Base-by-base conservation (phyloP, 2,329 filamentous ascomycete species). In the Volutella citrinella region DNA sequence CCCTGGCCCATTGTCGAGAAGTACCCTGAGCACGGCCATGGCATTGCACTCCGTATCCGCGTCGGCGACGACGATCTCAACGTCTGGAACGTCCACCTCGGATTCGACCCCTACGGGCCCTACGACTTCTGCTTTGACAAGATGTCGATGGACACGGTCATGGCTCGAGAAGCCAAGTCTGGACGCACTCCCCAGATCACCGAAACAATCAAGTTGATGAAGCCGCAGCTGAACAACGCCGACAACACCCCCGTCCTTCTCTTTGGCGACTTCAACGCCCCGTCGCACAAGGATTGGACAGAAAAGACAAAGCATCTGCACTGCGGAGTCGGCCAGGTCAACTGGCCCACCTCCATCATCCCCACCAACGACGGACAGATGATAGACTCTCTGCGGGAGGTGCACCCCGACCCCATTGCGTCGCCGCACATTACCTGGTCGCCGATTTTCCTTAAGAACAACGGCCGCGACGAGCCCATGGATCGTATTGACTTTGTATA, bases 401-500 rank as follows among this genome's bases (percentile, higher is more conserved):
- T 51, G 5, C 48, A 66, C 40, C 59, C 59, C 0, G 57, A 67
- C 26, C 64, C 65, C 0, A 46, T 38, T 11, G 31, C 38, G 5
- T 46, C 49, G 15, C 59, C 55, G 7, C 63, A 56, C 7, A 56
- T 52, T 10, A 68, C 64, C 5, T 69, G 65, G 65, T 68, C 65
- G 1, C 65, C 65, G 8, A 40, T 69, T 11, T 60, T 52, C 33
- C 49, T 53, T 12, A 46, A 48, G 14, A 64, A 67, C 40, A 42
- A 51, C 0, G 51, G 50, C 9, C 40, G 52, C 2, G 29, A 49
- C 1, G 65, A 68, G 51, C 65, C 65, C 0, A 46, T 59, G 28
- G 65, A 68, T 34, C 43, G 65, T 11, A 68, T 69, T 21, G 65
- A 68, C 43, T 68, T 67, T 34, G 55, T 68, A 15, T 66, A 66